Percentiles rank a stretch among this genome's conserved stretches.
These are phyloP conservation scores for Erigeron canadensis DNA, from an alignment of 129 eudicot genomes.

Conservation along the genomic window DNA sequence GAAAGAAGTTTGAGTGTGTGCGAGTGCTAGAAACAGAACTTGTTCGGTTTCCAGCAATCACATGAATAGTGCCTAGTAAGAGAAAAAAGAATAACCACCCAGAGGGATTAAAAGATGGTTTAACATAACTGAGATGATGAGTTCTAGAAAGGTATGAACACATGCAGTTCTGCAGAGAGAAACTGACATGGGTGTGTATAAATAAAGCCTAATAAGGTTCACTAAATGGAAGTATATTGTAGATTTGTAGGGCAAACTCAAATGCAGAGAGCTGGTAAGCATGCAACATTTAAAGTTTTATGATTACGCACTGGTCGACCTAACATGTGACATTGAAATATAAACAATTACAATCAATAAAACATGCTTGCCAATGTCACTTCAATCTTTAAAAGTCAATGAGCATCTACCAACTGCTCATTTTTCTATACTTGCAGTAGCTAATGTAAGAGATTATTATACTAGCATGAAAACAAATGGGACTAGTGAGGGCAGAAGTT, in stretches of 20 bases:
- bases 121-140: constrained; percentile 7
- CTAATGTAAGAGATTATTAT: constrained; percentile 12
- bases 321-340: constrained; percentile 22
- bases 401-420: constrained; percentile 42
- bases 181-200: constrained; percentile 24
- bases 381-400: constrained; percentile 23
- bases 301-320: constrained; percentile 19
- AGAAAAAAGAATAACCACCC: constrained; percentile 24
- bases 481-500: constrained; percentile 21
- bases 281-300: background rate
- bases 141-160: constrained; percentile 22
- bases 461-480: constrained; percentile 8
- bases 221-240: constrained; percentile 1
- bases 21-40: constrained; percentile 29
- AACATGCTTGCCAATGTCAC: constrained; percentile 14
- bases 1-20: constrained; percentile 51
- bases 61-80: constrained; percentile 20
- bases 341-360: constrained; percentile 9
- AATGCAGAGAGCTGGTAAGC: constrained; percentile 19
- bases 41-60: constrained; percentile 19
- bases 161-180: constrained; percentile 33
- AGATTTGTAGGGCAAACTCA: constrained; percentile 5
- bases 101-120: background rate
- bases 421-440: constrained; percentile 27
- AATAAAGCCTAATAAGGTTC: constrained; percentile 7